Evolutionary conservation across 2,329 filamentous ascomycete species (phyloP).

Genomic region (Pezicula carpinea): DNA sequence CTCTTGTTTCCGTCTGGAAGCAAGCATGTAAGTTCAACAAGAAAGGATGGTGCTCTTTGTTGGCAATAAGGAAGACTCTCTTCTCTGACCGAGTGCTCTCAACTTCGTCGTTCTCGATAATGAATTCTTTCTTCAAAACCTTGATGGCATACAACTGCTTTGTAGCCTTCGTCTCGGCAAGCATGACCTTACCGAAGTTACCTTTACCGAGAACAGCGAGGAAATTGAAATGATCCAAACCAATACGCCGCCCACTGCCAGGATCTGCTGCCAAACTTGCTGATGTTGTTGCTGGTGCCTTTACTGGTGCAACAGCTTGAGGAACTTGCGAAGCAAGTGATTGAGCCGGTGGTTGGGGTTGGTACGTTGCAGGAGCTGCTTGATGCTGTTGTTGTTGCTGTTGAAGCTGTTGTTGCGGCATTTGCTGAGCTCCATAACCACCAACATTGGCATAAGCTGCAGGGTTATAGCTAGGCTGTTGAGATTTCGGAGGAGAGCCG

Average conservation of each 20-base stretch:
- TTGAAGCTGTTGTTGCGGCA: conserved; percentile 32
- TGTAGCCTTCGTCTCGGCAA: conserved; percentile 91
- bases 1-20: conserved; percentile 96
- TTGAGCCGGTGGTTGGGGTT: conserved; percentile 29
- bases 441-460: conserved; percentile 66
- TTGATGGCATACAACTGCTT: conserved; percentile 97
- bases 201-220: conserved; percentile 95
- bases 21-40: conserved; percentile 91
- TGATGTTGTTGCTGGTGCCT: conserved; percentile 19
- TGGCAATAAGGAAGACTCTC: conserved; percentile 92
- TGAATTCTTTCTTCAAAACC: conserved; percentile 99
- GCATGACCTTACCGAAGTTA: conserved; percentile 99
- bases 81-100: conserved; percentile 98
- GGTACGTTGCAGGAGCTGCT: conserved; percentile 13
- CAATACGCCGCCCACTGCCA: conserved; percentile 79
- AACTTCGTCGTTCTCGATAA: conserved; percentile 98
- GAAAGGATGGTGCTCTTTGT: conserved; percentile 96
- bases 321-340: conserved; percentile 22
- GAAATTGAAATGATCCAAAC: conserved; percentile 98
- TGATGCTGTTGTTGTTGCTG: conserved; percentile 10
- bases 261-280: conserved; percentile 40
- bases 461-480: conserved; percentile 70
- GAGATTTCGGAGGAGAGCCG: conserved; percentile 28
- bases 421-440: conserved; percentile 43
- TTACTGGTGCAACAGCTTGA: conserved; percentile 21